Conservation (phyloP, 306 rosid species). For the Cucurbita ficifolia region DNA sequence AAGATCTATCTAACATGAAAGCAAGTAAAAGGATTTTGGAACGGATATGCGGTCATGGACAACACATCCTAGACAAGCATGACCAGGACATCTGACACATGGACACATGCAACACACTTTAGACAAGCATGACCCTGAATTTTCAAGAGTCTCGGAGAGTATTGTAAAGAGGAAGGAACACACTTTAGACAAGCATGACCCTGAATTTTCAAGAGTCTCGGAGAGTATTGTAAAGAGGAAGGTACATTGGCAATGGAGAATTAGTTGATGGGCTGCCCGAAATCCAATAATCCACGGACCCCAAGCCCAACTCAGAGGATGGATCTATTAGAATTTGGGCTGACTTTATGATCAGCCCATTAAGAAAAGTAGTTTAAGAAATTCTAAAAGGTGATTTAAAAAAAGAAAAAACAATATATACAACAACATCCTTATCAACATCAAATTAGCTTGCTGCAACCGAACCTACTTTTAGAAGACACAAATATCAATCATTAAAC, state of each 20-base stretch:
- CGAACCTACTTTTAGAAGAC: background rate
- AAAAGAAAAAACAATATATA: background rate
- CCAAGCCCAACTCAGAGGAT: background rate
- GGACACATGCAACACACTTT: no score
- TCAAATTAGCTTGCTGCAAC: background rate
- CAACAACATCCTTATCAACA: background rate
- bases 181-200: no score
- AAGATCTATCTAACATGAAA: no score
- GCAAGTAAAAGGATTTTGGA: no score
- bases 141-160: conserved; percentile 45
- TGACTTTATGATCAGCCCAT: background rate
- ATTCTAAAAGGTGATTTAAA: background rate
- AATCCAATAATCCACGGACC: background rate
- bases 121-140: background rate
- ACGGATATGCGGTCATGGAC: no score
- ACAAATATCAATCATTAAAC: background rate
- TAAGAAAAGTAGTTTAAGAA: background rate
- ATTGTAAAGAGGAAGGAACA: no score
- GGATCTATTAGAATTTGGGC: background rate
- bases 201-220: conserved; percentile 44
- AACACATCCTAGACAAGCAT: no score
- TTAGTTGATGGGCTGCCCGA: conserved; percentile 51
- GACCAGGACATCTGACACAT: no score
- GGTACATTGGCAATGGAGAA: conserved; percentile 59
- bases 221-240: conserved; percentile 56